Conservation (phyloP, 441 rosid species). For the Capsella rubella region DNA sequence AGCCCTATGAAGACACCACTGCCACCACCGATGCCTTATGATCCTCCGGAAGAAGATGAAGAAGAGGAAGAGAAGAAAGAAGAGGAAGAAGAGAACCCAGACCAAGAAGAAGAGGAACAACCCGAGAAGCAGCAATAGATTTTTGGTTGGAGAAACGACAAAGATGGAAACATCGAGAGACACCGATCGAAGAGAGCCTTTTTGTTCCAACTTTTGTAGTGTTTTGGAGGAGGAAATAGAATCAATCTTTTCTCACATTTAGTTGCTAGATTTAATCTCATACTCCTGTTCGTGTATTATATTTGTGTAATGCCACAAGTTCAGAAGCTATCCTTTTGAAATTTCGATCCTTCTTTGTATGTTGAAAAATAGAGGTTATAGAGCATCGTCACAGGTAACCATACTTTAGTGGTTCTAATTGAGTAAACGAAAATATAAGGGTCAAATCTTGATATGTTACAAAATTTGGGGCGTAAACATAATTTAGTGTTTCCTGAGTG, state of each 20-base stretch:
- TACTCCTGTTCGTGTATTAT: slow-evolving; percentile 13
- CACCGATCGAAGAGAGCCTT: slow-evolving; percentile 14
- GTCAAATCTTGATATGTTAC: neutral
- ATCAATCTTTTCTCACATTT: slow-evolving; percentile 14
- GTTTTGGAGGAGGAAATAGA: slow-evolving; percentile 11
- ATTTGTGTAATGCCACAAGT: slow-evolving; percentile 30
- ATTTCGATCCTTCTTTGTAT: neutral
- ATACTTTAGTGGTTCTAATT: neutral
- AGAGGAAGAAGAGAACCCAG: slow-evolving; percentile 79
- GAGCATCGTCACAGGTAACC: neutral
- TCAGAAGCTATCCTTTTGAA: neutral
- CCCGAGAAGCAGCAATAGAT: slow-evolving; percentile 56
- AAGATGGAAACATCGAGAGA: neutral
- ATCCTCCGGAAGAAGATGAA: slow-evolving; percentile 91
- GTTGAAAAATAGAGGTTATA: neutral
- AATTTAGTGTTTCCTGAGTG: neutral
- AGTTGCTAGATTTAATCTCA: slow-evolving; percentile 36
- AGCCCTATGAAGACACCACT: slow-evolving; percentile 94
- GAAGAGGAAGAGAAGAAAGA: slow-evolving; percentile 90
- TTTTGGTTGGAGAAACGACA: slow-evolving; percentile 19
- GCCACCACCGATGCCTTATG: slow-evolving; percentile 85
- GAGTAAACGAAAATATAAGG: neutral
- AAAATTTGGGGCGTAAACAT: neutral
- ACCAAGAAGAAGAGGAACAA: slow-evolving; percentile 63
- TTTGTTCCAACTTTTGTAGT: slow-evolving; percentile 42